Conservation (phyloP, 1,284 basidiomycete species). For the Limonomyces culmigenus region DNA sequence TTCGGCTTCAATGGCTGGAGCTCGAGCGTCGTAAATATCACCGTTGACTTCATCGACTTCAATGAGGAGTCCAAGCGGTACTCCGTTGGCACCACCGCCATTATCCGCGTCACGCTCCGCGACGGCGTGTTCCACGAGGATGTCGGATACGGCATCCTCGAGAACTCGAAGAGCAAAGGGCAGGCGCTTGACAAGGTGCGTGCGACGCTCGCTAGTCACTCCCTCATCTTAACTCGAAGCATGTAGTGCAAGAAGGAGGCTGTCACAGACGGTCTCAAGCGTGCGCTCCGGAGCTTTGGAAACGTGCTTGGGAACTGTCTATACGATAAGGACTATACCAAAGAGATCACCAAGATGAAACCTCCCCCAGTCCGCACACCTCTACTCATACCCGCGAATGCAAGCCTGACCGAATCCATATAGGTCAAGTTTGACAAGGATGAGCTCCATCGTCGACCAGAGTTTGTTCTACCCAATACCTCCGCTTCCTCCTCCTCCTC, state of each 20-base stretch:
- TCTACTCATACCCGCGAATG: background rate
- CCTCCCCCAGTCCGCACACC: constrained; percentile 49
- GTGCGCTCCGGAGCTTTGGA: constrained; percentile 83
- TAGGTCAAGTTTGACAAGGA: constrained; percentile 62
- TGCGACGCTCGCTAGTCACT: constrained; percentile 2
- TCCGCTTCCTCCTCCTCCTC: constrained; percentile 1
- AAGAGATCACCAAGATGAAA: constrained; percentile 77
- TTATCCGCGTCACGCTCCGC: constrained; percentile 74
- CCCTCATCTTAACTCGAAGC: background rate
- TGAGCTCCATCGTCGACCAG: constrained; percentile 63
- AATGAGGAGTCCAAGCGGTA: constrained; percentile 50
- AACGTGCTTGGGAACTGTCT: constrained; percentile 91
- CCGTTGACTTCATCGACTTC: constrained; percentile 61
- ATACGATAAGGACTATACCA: constrained; percentile 82
- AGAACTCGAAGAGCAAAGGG: constrained; percentile 77
- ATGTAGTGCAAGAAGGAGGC: constrained; percentile 92
- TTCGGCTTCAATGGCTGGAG: constrained; percentile 99
- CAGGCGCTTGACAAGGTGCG: constrained; percentile 83
- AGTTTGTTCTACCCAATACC: constrained; percentile 37
- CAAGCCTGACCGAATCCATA: background rate
- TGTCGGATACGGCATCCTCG: constrained; percentile 76
- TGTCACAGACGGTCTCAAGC: constrained; percentile 87
- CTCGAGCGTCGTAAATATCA: constrained; percentile 64
- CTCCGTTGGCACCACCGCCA: constrained; percentile 69
- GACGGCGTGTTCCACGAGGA: constrained; percentile 91